Evolutionary conservation across 495 filamentous ascomycete genomes (phyloP), one percentile per base, ranked within the genome.

Genomic region (Sabuloglossum arenarium): DNA sequence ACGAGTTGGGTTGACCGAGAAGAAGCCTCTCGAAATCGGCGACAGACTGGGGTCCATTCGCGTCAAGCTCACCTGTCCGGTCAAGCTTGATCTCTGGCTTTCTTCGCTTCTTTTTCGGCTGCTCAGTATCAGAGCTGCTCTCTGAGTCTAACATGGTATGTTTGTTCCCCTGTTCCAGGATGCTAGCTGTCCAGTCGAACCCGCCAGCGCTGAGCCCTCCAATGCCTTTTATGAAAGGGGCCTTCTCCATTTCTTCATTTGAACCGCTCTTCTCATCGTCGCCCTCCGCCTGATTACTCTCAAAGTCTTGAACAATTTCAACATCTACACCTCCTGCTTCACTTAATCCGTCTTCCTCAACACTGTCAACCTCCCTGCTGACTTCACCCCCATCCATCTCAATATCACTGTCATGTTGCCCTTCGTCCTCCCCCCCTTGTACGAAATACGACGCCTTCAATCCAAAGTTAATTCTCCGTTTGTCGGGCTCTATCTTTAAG

Each of bases 11-110:
- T 63, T 94, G 85, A 55, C 88, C 86, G 34, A 97, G 79, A 42
- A 97, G 77, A 52, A 95, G 80, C 54, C 91, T 85, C 70, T 98
- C 91, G 67, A 85, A 97, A 66, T 97, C 91, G 54, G 82, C 81
- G 19, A 83, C 77, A 1, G 86, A 88, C 66, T 91, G 88, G 1
- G 93, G 91, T n/a, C 89, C 93, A 59, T 89, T 77, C 45, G 79
- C 78, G 66, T 91, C 86, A 6, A 97, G 76, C 59, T 94, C 85
- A 29, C 85, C 91, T 19, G 88, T 97, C 52, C 77, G 79, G 63
- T 97, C 93, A 56, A 88, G 75, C 61, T 88, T 81, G 64, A 88
- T 86, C 63, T 86, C 84, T 10, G 82, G 73, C 69, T 85, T 86
- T 63, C 79, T 79, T 42, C 75, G 74, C 69, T 84, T 86, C 73